These are phyloP conservation scores for Pythium insidiosum DNA, from an alignment of 352 stramenopile species.

Conservation along the genomic window DNA sequence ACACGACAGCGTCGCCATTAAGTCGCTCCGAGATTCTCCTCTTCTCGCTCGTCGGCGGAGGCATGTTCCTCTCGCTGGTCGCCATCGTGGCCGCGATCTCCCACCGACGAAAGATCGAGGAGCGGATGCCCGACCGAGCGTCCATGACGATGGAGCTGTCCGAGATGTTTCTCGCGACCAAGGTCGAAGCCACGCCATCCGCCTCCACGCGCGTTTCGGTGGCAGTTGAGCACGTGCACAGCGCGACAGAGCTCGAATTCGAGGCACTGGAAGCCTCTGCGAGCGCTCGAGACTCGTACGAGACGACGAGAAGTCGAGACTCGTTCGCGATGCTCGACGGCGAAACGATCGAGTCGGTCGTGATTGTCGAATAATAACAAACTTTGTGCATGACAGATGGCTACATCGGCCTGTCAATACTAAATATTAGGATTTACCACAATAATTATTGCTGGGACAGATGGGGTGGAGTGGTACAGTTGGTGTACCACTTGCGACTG, in stretches of 20 bases:
- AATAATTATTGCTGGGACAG: too few species aligned
- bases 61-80: conserved; percentile 5
- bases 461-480: too few species aligned
- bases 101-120: conserved; percentile 10
- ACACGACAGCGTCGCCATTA: too few species aligned
- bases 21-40: too few species aligned
- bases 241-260: too few species aligned
- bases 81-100: conserved; percentile 6
- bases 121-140: neutral
- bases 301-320: neutral
- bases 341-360: neutral
- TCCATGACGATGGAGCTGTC: conserved; percentile 14
- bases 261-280: neutral
- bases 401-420: too few species aligned
- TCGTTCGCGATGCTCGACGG: neutral
- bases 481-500: neutral
- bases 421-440: too few species aligned
- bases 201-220: neutral
- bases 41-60: too few species aligned
- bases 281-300: neutral
- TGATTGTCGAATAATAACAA: too few species aligned
- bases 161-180: conserved; percentile 15
- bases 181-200: neutral
- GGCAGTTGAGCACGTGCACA: too few species aligned
- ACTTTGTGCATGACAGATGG: too few species aligned